Evolutionary conservation across 768 basidiomycete genomes (phyloP).

Genomic region (Lactarius evosmus): DNA sequence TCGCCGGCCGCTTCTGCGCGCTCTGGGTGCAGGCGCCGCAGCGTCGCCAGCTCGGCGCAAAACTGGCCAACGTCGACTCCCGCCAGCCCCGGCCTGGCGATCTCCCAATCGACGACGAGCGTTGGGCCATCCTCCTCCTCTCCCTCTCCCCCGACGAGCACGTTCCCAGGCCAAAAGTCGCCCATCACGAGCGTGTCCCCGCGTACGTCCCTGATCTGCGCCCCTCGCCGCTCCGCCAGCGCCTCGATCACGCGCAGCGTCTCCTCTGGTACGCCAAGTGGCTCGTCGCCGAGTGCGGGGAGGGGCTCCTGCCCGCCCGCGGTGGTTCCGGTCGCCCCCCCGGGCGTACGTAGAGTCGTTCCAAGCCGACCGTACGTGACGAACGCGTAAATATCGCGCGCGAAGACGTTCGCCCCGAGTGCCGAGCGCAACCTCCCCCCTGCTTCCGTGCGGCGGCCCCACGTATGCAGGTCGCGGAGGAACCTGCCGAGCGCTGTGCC

Average conservation of each 20-base stretch:
- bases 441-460: slow-evolving; percentile 36
- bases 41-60: slow-evolving; percentile 53
- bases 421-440: slow-evolving; percentile 5
- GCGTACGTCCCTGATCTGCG: slow-evolving; percentile 35
- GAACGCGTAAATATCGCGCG: slow-evolving; percentile 41
- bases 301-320: neutral
- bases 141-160: slow-evolving; percentile 49
- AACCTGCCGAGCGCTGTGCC: slow-evolving; percentile 55
- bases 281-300: slow-evolving; percentile 39
- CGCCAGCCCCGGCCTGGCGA: slow-evolving; percentile 53
- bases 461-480: slow-evolving; percentile 48
- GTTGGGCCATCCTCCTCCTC: slow-evolving; percentile 32
- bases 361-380: slow-evolving; percentile 47
- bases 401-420: slow-evolving; percentile 36
- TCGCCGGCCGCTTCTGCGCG: slow-evolving; percentile 38
- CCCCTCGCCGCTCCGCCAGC: slow-evolving; percentile 34
- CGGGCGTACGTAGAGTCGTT: slow-evolving; percentile 27
- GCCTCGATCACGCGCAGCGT: slow-evolving; percentile 38
- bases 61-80: slow-evolving; percentile 64
- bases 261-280: slow-evolving; percentile 38
- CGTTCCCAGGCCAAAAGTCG: slow-evolving; percentile 73
- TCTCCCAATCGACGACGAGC: slow-evolving; percentile 64
- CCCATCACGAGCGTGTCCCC: slow-evolving; percentile 48
- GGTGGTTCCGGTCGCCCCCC: too few relatives aligned
- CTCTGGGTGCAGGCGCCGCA: slow-evolving; percentile 47